Evolutionary conservation across 192 early-diverging fungal species (phyloP), one percentile per base, ranked within the genome.

Genomic region (Mortierella antarctica): DNA sequence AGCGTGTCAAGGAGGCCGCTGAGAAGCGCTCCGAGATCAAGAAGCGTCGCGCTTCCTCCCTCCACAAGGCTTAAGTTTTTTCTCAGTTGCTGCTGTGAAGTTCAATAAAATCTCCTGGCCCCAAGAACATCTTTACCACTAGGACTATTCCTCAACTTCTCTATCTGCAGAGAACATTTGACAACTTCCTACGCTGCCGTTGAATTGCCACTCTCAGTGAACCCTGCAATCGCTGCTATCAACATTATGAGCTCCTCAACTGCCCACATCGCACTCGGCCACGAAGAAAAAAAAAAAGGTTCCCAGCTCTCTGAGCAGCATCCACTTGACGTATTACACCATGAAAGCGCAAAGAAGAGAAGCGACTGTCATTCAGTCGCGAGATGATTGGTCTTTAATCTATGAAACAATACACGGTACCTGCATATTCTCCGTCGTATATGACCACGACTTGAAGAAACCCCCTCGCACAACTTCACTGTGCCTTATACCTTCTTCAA

Each of bases 1-100:
- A 94, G 88, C 95, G 96, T 83, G 89, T 96, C 89, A 96, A 96
- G 91, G 97, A 98, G 89, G 88, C 92, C 86, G 96, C 96, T 87
- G 93, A 95, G 86, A 93, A 93, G 89, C 93, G 93, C 82, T 73
- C 84, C 52, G 90, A 90, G 80, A 65, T 89, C 60, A 93, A 93
- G 88, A 86, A 93, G 71, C 89, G 92, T 78, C 88, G 94, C 56
- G 90, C 91, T 65, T 92, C 90, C 67, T 86, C 90, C 84, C 73
- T 88, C 73, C 84, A 83, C 57, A 88, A 88, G 83, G 84, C 86
- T 85, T 83, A 76, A 84, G 57, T 83, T 59, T 56, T 20, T 31
- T 31, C 31, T 31, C 31, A 31, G 31, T 31, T 31, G 31, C 31
- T 31, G 31, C 31, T 31, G 31, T 31, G 31, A 31, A 31, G 31